Percentiles rank a stretch among this genome's conserved stretches.
Conservation (phyloP, 768 basidiomycete species). For the Naganishia vishniacii region DNA sequence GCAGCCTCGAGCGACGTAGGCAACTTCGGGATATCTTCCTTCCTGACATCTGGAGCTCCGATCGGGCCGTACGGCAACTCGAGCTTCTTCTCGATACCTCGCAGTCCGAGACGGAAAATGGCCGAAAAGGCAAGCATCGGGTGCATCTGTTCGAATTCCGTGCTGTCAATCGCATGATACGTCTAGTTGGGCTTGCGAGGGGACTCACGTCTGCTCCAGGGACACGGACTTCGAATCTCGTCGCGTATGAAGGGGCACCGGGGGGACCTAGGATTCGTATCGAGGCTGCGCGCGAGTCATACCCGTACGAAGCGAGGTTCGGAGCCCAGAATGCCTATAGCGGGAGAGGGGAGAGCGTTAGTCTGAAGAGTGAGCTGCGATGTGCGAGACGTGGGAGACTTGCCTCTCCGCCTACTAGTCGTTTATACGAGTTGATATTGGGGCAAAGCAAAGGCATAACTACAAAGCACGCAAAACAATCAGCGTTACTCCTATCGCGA, state of each 20-base stretch:
- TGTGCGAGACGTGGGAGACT: too few relatives aligned
- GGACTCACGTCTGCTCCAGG: constrained; percentile 87
- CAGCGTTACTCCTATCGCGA: too few relatives aligned
- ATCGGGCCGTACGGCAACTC: constrained; percentile 67
- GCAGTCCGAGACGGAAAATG: constrained; percentile 76
- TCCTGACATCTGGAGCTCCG: constrained; percentile 38
- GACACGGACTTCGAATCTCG: constrained; percentile 85
- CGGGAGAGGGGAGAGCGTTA: not conserved
- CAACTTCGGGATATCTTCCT: constrained; percentile 63
- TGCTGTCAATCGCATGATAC: too few relatives aligned
- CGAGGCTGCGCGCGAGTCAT: constrained; percentile 87
- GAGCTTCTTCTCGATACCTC: constrained; percentile 77
- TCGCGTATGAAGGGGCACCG: constrained; percentile 69
- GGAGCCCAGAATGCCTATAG: constrained; percentile 76
- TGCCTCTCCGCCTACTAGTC: constrained; percentile 77
- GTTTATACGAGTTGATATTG: constrained; percentile 95
- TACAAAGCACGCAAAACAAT: constrained; percentile 12
- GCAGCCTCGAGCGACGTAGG: constrained; percentile 74
- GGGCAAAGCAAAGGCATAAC: constrained; percentile 81
- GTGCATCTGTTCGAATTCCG: too few relatives aligned
- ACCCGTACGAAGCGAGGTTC: constrained; percentile 87
- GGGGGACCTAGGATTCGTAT: constrained; percentile 90
- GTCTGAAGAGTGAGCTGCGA: too few relatives aligned
- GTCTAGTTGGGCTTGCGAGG: too few relatives aligned
- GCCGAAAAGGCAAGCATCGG: constrained; percentile 83